Percentiles rank a stretch among this genome's conserved stretches.
Evolutionary conservation across 306 rosid genomes (phyloP).

Genomic region (Cicer yamashitae): DNA sequence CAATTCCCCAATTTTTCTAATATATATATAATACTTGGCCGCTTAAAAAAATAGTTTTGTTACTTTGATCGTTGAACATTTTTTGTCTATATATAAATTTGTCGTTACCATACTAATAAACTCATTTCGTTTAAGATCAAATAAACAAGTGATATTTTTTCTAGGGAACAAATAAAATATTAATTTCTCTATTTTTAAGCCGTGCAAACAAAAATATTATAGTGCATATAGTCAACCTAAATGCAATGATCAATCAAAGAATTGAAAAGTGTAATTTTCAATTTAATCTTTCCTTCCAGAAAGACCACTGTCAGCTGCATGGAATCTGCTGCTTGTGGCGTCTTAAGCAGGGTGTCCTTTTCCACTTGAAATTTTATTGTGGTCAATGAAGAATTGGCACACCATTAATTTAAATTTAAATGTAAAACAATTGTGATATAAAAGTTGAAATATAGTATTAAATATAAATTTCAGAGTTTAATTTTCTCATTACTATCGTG

Average conservation of each 20-base stretch:
- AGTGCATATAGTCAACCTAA: constrained; percentile 17
- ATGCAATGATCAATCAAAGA: constrained; percentile 9
- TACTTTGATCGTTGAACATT: too few relatives aligned
- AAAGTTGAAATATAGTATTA: background rate
- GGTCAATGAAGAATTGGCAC: background rate
- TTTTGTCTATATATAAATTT: too few relatives aligned
- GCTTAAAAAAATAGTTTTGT: too few relatives aligned
- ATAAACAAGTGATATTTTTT: too few relatives aligned
- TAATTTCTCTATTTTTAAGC: background rate
- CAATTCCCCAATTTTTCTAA: too few relatives aligned
- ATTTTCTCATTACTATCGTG: too few relatives aligned
- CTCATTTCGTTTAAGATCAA: too few relatives aligned
- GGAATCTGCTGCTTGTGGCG: background rate
- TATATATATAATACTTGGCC: too few relatives aligned
- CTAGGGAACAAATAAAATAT: too few relatives aligned
- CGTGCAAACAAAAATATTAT: background rate
- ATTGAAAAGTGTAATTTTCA: constrained; percentile 2
- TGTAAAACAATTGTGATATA: background rate
- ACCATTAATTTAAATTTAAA: background rate
- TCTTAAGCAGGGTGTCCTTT: background rate
- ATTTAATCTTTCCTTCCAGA: constrained; percentile 15
- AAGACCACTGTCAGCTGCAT: background rate
- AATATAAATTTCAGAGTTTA: too few relatives aligned
- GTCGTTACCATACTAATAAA: too few relatives aligned
- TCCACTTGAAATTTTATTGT: background rate